Evolutionary conservation across 202 grass and related monocot species (phyloP).

Genomic region (Schoenoplectus tabernaemontani): DNA sequence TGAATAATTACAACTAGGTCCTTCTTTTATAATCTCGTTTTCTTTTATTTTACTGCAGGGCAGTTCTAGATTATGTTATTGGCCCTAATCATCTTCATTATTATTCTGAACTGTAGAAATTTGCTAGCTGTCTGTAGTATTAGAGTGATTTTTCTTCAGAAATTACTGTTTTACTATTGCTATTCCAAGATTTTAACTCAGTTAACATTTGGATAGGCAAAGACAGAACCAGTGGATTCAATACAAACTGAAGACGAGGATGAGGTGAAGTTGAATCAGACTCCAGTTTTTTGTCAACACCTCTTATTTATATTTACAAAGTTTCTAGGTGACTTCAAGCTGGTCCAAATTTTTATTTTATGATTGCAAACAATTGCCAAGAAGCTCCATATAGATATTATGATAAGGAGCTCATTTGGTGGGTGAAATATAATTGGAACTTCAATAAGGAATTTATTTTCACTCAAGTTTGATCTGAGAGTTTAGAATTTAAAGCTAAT

Average conservation of each 20-base stretch:
- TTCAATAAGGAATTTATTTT: neutral
- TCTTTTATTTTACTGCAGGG: neutral
- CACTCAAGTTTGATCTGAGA: neutral
- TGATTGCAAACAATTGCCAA: neutral
- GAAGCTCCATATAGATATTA: neutral
- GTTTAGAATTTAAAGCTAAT: neutral
- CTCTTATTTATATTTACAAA: neutral
- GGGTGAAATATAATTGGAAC: neutral
- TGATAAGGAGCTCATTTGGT: neutral
- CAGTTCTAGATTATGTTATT: neutral
- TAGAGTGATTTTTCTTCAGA: neutral
- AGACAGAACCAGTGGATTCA: slow-evolving; percentile 18
- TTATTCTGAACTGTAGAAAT: neutral
- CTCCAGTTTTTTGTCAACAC: neutral
- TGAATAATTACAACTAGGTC: too few relatives aligned
- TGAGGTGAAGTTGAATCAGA: slow-evolving; percentile 17
- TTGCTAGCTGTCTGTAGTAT: neutral
- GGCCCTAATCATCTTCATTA: neutral
- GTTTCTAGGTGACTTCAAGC: neutral
- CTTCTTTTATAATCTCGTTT: too few relatives aligned
- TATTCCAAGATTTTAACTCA: neutral
- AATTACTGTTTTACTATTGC: neutral
- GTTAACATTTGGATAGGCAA: slow-evolving; percentile 10
- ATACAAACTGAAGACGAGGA: slow-evolving; percentile 4
- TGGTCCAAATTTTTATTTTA: neutral